Evolutionary conservation across 2,329 filamentous ascomycete genomes (phyloP).

Genomic region (Colletotrichum sublineola): DNA sequence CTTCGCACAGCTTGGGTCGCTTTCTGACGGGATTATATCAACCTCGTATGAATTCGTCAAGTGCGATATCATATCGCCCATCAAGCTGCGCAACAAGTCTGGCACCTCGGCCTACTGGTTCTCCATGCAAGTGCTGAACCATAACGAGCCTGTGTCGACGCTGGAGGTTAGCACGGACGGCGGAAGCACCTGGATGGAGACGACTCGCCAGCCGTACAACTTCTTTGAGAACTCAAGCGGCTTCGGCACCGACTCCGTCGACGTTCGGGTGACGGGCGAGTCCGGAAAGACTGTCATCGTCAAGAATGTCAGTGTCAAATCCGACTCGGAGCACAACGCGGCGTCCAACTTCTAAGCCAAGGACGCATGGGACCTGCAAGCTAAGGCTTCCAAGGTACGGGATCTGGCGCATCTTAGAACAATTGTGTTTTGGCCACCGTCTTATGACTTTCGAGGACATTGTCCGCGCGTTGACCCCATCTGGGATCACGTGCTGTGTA

Average conservation of each 20-base stretch:
- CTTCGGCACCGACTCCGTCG: constrained; percentile 66
- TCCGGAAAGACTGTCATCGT: constrained; percentile 65
- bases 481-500: neutral
- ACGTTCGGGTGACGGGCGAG: constrained; percentile 67
- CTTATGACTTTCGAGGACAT: neutral
- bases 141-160: constrained; percentile 66
- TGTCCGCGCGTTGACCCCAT: neutral
- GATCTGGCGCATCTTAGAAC: neutral
- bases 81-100: constrained; percentile 60
- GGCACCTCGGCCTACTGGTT: constrained; percentile 59
- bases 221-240: constrained; percentile 72
- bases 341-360: constrained; percentile 50
- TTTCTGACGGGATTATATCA: constrained; percentile 52
- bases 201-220: constrained; percentile 68
- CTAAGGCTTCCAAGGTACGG: neutral
- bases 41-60: constrained; percentile 54
- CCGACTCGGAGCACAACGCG: constrained; percentile 49
- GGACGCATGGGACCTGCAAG: neutral
- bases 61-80: constrained; percentile 58
- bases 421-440: neutral
- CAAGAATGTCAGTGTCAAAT: constrained; percentile 60
- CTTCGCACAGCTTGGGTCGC: constrained; percentile 54
- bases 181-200: constrained; percentile 70
- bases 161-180: constrained; percentile 73
- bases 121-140: constrained; percentile 71